Evolutionary conservation across 2,329 filamentous ascomycete genomes (phyloP).

Genomic region (Bipolaris sorokiniana): DNA sequence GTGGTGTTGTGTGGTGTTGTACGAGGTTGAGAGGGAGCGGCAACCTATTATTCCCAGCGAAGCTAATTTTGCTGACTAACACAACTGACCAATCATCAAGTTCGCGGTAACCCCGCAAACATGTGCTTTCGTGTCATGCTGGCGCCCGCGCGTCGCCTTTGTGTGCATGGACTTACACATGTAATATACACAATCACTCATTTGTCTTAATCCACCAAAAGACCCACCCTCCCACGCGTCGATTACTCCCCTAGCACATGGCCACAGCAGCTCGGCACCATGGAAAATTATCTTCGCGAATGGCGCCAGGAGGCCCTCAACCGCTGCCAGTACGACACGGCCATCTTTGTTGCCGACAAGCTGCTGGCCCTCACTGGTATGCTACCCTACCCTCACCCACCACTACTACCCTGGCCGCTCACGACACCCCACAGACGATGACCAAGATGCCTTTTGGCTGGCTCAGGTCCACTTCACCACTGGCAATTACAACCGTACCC

Average conservation of each 20-base stretch:
- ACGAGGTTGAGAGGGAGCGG: neutral
- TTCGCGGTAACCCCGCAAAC: slow-evolving; percentile 21
- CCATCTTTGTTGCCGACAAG: slow-evolving; percentile 97
- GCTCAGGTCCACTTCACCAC: slow-evolving; percentile 98
- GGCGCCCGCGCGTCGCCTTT: slow-evolving; percentile 15
- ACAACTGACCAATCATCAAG: neutral
- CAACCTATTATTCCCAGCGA: too few species aligned
- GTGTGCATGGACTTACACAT: too few species aligned
- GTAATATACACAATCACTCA: too few species aligned
- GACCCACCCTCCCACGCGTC: slow-evolving; percentile 6
- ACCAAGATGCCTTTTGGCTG: slow-evolving; percentile 94
- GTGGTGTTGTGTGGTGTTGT: neutral
- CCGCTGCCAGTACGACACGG: slow-evolving; percentile 94
- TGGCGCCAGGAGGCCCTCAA: slow-evolving; percentile 96
- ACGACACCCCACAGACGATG: slow-evolving; percentile 68
- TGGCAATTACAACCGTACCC: slow-evolving; percentile 90
- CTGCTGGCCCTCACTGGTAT: slow-evolving; percentile 89
- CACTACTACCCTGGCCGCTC: neutral
- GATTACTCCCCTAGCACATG: neutral
- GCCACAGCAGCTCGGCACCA: slow-evolving; percentile 47
- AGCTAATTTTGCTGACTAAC: slow-evolving; percentile 24
- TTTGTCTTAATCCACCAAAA: neutral
- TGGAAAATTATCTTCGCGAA: slow-evolving; percentile 92
- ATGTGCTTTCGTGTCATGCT: slow-evolving; percentile 27
- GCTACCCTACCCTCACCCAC: slow-evolving; percentile 30